A percentile compares a stretch with the other conserved stretches of the same genome.
Conservation (phyloP, 495 filamentous ascomycete species). For the Neurospora discreta region DNA sequence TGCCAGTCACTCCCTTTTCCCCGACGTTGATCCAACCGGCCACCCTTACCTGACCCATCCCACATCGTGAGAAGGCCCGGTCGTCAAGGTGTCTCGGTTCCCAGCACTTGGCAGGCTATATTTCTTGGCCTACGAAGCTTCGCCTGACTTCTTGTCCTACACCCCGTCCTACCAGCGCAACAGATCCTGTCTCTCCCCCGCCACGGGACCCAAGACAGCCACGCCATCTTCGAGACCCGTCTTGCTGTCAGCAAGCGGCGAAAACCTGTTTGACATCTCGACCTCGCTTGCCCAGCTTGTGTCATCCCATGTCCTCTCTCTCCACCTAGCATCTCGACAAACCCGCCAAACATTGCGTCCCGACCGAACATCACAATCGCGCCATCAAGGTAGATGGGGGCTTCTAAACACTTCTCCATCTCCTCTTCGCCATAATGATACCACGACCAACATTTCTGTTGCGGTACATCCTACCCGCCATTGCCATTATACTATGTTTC, state of each 20-base stretch:
- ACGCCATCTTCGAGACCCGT: neutral
- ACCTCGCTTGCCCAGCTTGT: neutral
- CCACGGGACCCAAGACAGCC: neutral
- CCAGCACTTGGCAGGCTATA: neutral
- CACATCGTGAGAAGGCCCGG: neutral
- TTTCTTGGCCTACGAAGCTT: neutral
- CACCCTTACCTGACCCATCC: neutral
- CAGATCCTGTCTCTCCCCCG: neutral
- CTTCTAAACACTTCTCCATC: neutral
- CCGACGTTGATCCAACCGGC: neutral
- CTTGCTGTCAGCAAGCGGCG: neutral
- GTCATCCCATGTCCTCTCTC: neutral
- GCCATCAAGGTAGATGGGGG: neutral
- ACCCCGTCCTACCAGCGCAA: neutral
- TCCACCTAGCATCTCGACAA: neutral
- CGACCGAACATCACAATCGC: neutral
- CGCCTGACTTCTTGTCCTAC: neutral
- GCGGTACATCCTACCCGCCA: neutral
- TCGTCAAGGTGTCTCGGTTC: neutral
- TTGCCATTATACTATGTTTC: neutral
- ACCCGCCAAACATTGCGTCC: neutral
- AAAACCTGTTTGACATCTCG: neutral
- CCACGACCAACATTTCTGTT: neutral
- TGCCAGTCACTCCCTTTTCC: neutral
- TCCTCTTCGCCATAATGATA: neutral